These are phyloP conservation scores for Quercus tomentella DNA, from an alignment of 331 rosid genomes.

Conservation along the genomic window DNA sequence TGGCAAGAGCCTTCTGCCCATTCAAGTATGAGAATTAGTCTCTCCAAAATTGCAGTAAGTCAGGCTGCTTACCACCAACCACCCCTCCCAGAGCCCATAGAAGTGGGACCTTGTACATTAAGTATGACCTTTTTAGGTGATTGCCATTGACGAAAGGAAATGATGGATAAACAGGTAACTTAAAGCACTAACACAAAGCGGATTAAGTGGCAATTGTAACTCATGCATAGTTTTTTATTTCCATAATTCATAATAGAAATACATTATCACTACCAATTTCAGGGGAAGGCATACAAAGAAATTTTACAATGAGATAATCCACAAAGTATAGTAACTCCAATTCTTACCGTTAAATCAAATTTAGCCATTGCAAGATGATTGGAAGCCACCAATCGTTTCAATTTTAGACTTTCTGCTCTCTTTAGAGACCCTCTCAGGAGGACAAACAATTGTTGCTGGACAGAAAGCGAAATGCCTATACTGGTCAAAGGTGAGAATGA, in stretches of 20 bases:
- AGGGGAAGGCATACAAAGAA: background rate
- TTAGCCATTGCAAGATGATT: slow-evolving; percentile 96
- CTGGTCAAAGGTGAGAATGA: slow-evolving; percentile 85
- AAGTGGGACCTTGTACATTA: too few relatives aligned
- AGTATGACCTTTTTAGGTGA: too few relatives aligned
- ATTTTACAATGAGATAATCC: slow-evolving; percentile 2
- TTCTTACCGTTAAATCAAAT: slow-evolving; percentile 83
- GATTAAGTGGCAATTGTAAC: background rate
- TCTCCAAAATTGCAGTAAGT: too few relatives aligned
- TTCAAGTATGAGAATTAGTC: too few relatives aligned
- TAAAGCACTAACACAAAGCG: background rate
- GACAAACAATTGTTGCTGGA: slow-evolving; percentile 89
- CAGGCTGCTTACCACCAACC: too few relatives aligned
- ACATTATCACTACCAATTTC: background rate
- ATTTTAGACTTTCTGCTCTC: slow-evolving; percentile 91
- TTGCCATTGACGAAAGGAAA: too few relatives aligned
- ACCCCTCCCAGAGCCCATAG: too few relatives aligned
- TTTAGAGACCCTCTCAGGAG: slow-evolving; percentile 91
- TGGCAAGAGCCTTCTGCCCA: too few relatives aligned
- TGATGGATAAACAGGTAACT: background rate
- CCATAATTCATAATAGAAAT: background rate
- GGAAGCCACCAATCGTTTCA: slow-evolving; percentile 83
- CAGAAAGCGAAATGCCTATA: slow-evolving; percentile 79
- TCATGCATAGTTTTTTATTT: background rate
- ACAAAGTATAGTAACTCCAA: slow-evolving; percentile 11